phyloP scores from a whole-genome alignment of 257 asterid species.

The Cruciata laevipes region DNA sequence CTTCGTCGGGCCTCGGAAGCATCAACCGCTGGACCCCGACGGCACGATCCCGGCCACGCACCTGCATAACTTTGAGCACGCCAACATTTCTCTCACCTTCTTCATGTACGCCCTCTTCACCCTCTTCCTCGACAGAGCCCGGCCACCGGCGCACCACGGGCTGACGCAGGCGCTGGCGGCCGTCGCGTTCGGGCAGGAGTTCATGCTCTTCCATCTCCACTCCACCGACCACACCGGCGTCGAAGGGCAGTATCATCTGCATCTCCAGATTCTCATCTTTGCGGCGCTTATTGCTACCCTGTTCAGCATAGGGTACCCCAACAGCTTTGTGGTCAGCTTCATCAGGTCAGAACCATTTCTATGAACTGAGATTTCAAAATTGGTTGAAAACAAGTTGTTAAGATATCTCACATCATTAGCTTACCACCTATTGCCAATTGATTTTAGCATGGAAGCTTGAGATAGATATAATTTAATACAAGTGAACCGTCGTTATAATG shows the following conservation, averaged over 20 bases:
- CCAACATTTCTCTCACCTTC: conserved; percentile 61
- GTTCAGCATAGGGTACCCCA: conserved; percentile 29
- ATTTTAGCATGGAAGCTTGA: too few species aligned
- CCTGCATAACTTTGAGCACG: conserved; percentile 68
- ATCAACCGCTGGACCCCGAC: conserved; percentile 37
- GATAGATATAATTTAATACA: too few species aligned
- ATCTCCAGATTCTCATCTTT: conserved; percentile 45
- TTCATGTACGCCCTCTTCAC: conserved; percentile 48
- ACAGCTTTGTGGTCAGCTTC: conserved; percentile 56
- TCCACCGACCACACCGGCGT: conserved; percentile 72
- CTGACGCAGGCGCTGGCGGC: conserved; percentile 52
- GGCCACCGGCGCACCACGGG: conserved; percentile 33
- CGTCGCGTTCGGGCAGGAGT: conserved; percentile 56
- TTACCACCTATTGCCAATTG: too few species aligned
- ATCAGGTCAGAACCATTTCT: conserved; percentile 19
- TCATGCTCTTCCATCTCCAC: conserved; percentile 66
- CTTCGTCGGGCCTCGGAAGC: conserved; percentile 36
- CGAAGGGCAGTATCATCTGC: conserved; percentile 81
- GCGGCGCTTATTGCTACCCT: conserved; percentile 38
- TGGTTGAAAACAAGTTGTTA: too few species aligned
- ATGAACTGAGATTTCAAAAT: too few species aligned
- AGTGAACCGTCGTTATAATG: too few species aligned
- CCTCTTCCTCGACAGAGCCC: conserved; percentile 35
- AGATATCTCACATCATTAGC: too few species aligned
- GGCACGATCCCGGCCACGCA: conserved; percentile 45